Evolutionary conservation across 2,329 filamentous ascomycete genomes (phyloP).

Genomic region (Scolecobasidium constrictum): DNA sequence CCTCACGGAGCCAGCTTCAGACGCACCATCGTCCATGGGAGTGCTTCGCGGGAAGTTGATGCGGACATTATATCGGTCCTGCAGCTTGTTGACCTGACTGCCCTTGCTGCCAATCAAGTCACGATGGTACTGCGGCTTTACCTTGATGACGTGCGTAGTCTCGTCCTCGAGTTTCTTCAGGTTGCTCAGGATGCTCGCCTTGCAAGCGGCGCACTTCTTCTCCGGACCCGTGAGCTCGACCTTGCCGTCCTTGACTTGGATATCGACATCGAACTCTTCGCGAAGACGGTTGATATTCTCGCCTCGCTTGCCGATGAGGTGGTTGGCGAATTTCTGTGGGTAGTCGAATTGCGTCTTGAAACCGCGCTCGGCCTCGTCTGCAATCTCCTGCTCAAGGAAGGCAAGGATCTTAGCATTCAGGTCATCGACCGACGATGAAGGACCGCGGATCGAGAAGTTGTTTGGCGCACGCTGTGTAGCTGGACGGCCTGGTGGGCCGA

Average conservation of each 20-base stretch:
- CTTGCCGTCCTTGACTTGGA: conserved; percentile 88
- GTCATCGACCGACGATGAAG: conserved; percentile 58
- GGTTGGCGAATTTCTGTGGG: conserved; percentile 87
- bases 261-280: conserved; percentile 61
- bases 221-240: conserved; percentile 93
- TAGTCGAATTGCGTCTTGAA: conserved; percentile 84
- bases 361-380: conserved; percentile 87
- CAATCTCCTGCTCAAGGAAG: conserved; percentile 79
- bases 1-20: conserved; percentile 56
- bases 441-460: conserved; percentile 63
- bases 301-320: conserved; percentile 58
- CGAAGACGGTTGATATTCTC: conserved; percentile 60
- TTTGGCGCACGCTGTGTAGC: conserved; percentile 45
- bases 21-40: conserved; percentile 51
- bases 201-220: conserved; percentile 83
- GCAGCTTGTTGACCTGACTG: conserved; percentile 78
- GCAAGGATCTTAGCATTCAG: conserved; percentile 62
- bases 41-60: conserved; percentile 77
- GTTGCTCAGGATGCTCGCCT: conserved; percentile 67
- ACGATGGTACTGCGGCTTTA: conserved; percentile 87
- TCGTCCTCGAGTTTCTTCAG: conserved; percentile 84
- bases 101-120: conserved; percentile 88
- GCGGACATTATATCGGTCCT: conserved; percentile 84
- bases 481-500: conserved; percentile 30
- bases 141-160: conserved; percentile 74